These are phyloP conservation scores for Verticillium albo-atrum DNA, from an alignment of 2,329 filamentous ascomycete species.

Conservation along the genomic window DNA sequence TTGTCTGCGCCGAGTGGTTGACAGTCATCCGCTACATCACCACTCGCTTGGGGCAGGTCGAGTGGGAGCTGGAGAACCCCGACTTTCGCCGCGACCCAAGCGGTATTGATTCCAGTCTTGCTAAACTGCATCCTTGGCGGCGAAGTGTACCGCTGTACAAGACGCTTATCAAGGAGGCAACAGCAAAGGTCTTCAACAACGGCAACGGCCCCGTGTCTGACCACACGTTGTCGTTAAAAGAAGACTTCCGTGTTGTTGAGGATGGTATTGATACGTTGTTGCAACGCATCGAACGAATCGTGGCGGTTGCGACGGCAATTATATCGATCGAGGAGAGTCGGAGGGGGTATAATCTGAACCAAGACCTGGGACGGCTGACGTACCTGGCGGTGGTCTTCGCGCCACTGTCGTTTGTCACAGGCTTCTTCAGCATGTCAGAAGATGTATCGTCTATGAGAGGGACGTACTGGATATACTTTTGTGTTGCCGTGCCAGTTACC, in stretches of 20 bases:
- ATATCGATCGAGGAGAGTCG: conserved; percentile 23
- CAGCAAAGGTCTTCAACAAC: background rate
- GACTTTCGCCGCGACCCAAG: conserved; percentile 14
- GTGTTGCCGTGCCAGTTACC: conserved; percentile 16
- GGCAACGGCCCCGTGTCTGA: background rate
- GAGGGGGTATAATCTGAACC: conserved; percentile 20
- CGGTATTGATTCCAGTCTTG: conserved; percentile 14
- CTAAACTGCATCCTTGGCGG: conserved; percentile 19
- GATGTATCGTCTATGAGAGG: conserved; percentile 13
- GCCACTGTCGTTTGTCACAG: conserved; percentile 23
- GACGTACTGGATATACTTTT: conserved; percentile 14
- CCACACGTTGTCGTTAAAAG: conserved; percentile 7
- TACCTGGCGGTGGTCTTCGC: conserved; percentile 28
- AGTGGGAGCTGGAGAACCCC: conserved; percentile 20
- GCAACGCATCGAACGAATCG: conserved; percentile 24
- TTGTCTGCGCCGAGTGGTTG: conserved; percentile 19
- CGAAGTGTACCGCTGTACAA: conserved; percentile 20
- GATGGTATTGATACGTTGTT: conserved; percentile 23
- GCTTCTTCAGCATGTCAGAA: conserved; percentile 24
- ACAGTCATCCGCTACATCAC: conserved; percentile 22
- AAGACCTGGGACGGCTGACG: conserved; percentile 24
- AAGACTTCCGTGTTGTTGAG: conserved; percentile 18
- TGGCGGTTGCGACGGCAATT: conserved; percentile 23
- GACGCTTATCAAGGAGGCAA: conserved; percentile 9
- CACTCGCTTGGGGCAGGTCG: conserved; percentile 19